Percentiles rank a stretch among this genome's conserved stretches.
These are phyloP conservation scores for Arabidopsis suecica DNA, from an alignment of 345 rosid species.

Conservation along the genomic window DNA sequence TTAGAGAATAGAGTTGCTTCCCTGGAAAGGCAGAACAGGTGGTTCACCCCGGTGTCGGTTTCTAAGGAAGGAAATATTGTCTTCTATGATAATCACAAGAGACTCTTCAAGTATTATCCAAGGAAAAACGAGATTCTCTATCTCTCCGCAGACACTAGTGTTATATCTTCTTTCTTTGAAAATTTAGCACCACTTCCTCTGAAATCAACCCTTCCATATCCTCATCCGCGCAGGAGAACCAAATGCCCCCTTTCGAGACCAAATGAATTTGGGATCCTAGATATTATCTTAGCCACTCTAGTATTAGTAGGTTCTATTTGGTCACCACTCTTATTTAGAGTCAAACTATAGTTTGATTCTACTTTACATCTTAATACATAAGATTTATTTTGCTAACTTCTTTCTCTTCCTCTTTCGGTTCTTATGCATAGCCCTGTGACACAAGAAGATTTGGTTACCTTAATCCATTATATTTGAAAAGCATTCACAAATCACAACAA, in stretches of 20 bases:
- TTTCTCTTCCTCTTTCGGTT: not conserved
- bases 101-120: slow-evolving; percentile 10
- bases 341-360: not conserved
- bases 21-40: not conserved
- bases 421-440: not conserved
- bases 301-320: not conserved
- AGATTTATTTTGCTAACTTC: not conserved
- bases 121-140: not conserved
- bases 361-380: not conserved
- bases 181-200: slow-evolving; percentile 2
- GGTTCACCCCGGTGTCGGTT: slow-evolving; percentile 1
- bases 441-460: slow-evolving; percentile 7
- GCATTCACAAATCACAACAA: slow-evolving; percentile 31
- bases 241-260: not conserved
- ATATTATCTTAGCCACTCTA: slow-evolving; percentile 10
- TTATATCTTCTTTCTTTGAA: slow-evolving; percentile 9
- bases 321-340: not conserved
- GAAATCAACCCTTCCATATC: not conserved
- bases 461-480: slow-evolving; percentile 25
- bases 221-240: not conserved
- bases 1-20: not conserved
- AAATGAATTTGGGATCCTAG: not conserved
- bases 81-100: slow-evolving; percentile 6
- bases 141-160: not conserved
- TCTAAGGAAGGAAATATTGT: not conserved